phyloP scores from a whole-genome alignment of 1,284 basidiomycete species.

The Coniferiporia sulphurascens region DNA sequence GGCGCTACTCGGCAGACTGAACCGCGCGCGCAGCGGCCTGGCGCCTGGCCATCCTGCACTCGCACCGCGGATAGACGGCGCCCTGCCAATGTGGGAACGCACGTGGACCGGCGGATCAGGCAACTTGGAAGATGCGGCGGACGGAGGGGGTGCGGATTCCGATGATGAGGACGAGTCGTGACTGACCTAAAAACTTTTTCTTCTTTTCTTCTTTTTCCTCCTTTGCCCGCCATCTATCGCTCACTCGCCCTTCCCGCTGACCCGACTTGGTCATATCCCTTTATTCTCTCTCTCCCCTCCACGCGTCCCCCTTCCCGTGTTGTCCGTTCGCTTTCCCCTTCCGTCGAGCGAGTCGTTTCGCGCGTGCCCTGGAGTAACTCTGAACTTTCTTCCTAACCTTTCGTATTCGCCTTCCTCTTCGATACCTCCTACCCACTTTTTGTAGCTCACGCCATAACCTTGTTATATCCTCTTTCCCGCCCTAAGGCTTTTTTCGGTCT shows the following conservation, averaged over 20 bases:
- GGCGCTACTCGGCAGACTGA: slow-evolving; percentile 50
- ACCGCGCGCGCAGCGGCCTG: slow-evolving; percentile 51
- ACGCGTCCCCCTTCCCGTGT: too few species aligned
- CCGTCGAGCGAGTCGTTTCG: too few species aligned
- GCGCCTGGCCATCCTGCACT: slow-evolving; percentile 51
- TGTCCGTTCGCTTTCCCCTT: too few species aligned
- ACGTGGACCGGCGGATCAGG: slow-evolving; percentile 71
- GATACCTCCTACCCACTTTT: too few species aligned
- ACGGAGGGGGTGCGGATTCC: slow-evolving; percentile 42
- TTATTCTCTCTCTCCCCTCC: too few species aligned
- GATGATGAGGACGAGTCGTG: slow-evolving; percentile 18
- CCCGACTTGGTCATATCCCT: neutral
- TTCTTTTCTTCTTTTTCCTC: neutral
- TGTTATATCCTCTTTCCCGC: too few species aligned
- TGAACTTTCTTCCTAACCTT: too few species aligned
- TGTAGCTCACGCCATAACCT: too few species aligned
- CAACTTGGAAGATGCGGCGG: slow-evolving; percentile 32
- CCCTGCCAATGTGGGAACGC: slow-evolving; percentile 60
- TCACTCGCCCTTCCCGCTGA: neutral
- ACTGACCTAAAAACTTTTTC: too few species aligned
- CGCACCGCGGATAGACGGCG: slow-evolving; percentile 28
- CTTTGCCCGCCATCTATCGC: neutral
- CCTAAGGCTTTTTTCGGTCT: neutral
- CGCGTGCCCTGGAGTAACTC: too few species aligned
- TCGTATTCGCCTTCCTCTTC: too few species aligned